These are phyloP conservation scores for Trapa bicornis DNA, from an alignment of 345 rosid species.

Conservation along the genomic window DNA sequence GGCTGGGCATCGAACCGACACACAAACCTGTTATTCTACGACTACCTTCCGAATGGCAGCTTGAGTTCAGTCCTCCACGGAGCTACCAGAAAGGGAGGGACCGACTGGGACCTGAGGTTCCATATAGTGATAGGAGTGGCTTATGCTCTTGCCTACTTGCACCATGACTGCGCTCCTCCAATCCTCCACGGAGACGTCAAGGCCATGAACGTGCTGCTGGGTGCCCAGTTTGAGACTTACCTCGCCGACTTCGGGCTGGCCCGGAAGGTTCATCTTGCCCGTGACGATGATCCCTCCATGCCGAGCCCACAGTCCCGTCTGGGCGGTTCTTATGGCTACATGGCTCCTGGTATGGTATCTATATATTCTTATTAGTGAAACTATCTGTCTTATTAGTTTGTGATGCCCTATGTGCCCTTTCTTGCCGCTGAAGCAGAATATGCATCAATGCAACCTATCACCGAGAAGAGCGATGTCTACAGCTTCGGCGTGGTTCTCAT, in stretches of 20 bases:
- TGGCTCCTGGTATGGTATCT: slow-evolving; percentile 73
- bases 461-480: slow-evolving; percentile 86
- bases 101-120: slow-evolving; percentile 75
- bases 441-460: slow-evolving; percentile 63
- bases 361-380: not conserved
- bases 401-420: too few relatives aligned
- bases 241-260: slow-evolving; percentile 92
- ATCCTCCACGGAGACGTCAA: slow-evolving; percentile 94
- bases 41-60: slow-evolving; percentile 89
- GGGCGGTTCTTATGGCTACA: slow-evolving; percentile 97
- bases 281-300: slow-evolving; percentile 24
- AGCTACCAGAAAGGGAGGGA: slow-evolving; percentile 52
- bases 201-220: slow-evolving; percentile 86
- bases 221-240: slow-evolving; percentile 56
- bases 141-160: slow-evolving; percentile 85
- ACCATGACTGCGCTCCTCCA: slow-evolving; percentile 83
- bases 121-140: slow-evolving; percentile 68
- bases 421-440: slow-evolving; percentile 35
- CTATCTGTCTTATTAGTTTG: not conserved
- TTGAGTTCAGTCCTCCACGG: slow-evolving; percentile 85
- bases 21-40: slow-evolving; percentile 77
- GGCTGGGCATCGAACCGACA: slow-evolving; percentile 80
- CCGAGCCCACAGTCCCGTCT: slow-evolving; percentile 47
- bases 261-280: slow-evolving; percentile 19
- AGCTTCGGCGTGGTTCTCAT: slow-evolving; percentile 73